phyloP scores from a whole-genome alignment of 805 yeast genomes.

The Myxozyma geophila region DNA sequence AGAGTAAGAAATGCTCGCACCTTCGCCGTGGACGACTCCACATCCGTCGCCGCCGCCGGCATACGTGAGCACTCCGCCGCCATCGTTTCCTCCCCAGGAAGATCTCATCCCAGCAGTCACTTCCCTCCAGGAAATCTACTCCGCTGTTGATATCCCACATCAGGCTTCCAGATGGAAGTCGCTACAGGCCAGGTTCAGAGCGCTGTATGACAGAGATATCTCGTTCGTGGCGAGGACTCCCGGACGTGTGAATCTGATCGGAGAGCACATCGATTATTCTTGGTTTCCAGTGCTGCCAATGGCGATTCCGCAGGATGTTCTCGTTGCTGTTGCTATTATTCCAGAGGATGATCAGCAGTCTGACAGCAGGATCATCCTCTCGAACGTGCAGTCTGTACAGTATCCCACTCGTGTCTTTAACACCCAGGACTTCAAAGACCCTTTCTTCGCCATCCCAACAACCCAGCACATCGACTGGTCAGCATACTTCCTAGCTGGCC shows the following conservation, averaged over 20 bases:
- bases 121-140: constrained; percentile 23
- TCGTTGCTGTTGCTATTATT: constrained; percentile 54
- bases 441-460: constrained; percentile 33
- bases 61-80: constrained; percentile 9
- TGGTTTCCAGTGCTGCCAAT: constrained; percentile 73
- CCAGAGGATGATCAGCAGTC: constrained; percentile 37
- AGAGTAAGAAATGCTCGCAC: constrained; percentile 7
- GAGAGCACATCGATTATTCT: constrained; percentile 76
- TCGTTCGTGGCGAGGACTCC: constrained; percentile 67
- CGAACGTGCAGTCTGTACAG: constrained; percentile 44
- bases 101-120: constrained; percentile 27
- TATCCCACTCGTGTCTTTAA: constrained; percentile 25
- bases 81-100: constrained; percentile 23
- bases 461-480: constrained; percentile 56
- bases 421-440: constrained; percentile 38
- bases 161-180: constrained; percentile 28
- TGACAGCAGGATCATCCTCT: constrained; percentile 44
- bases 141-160: constrained; percentile 16
- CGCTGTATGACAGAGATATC: constrained; percentile 40
- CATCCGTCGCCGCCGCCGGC: constrained; percentile 28
- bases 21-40: constrained; percentile 34
- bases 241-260: constrained; percentile 74
- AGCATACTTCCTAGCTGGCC: constrained; percentile 71
- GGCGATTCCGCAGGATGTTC: constrained; percentile 69
- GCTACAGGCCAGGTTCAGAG: constrained; percentile 18